These are phyloP conservation scores for Salix suchowensis DNA, from an alignment of 345 rosid genomes.

Conservation along the genomic window DNA sequence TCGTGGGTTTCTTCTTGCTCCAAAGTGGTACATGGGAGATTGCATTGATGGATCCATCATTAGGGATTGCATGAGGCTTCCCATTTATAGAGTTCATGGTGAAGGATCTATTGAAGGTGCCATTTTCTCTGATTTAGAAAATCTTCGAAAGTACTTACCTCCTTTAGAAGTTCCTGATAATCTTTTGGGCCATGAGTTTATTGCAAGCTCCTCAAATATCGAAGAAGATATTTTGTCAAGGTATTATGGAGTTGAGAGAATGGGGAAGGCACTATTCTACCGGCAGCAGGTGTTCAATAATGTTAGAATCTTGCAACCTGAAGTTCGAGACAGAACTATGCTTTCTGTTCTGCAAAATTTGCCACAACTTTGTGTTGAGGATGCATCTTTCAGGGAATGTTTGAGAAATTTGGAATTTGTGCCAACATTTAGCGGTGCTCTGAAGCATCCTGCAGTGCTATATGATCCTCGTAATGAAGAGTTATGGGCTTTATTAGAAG, in stretches of 20 bases:
- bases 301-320: constrained; percentile 62
- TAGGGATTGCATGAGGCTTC: constrained; percentile 62
- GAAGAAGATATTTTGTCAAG: constrained; percentile 71
- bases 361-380: constrained; percentile 83
- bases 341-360: constrained; percentile 68
- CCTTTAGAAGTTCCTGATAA: constrained; percentile 61
- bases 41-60: constrained; percentile 41
- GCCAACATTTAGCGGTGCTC: constrained; percentile 57
- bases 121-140: constrained; percentile 65
- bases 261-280: constrained; percentile 74
- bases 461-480: constrained; percentile 92
- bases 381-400: constrained; percentile 55
- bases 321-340: constrained; percentile 68
- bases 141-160: constrained; percentile 67
- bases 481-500: constrained; percentile 72
- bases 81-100: constrained; percentile 60
- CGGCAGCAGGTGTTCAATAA: constrained; percentile 58
- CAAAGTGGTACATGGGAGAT: constrained; percentile 73
- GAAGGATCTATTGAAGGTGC: constrained; percentile 42
- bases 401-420: constrained; percentile 77
- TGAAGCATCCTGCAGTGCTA: constrained; percentile 60
- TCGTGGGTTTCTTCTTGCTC: constrained; percentile 65
- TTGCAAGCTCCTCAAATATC: constrained; percentile 41
- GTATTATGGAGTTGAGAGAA: constrained; percentile 67
- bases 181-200: constrained; percentile 67